These are phyloP conservation scores for Agroathelia rolfsii DNA, from an alignment of 1,284 basidiomycete genomes.

Conservation along the genomic window DNA sequence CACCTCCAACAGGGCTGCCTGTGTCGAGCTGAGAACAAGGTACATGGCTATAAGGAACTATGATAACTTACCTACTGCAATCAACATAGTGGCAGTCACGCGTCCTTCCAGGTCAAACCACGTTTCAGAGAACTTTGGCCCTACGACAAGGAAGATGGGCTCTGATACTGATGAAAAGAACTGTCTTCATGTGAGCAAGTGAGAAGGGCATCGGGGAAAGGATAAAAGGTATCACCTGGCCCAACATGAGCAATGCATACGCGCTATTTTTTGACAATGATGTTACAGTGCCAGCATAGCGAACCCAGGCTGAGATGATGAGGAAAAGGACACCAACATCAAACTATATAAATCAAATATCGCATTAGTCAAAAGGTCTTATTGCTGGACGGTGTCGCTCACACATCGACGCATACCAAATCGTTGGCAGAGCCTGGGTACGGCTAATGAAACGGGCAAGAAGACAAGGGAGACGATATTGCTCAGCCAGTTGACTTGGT, in stretches of 20 bases:
- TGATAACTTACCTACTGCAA: constrained; percentile 49
- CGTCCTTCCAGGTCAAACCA: constrained; percentile 70
- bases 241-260: constrained; percentile 56
- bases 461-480: constrained; percentile 55
- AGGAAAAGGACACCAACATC: constrained; percentile 42
- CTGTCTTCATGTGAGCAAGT: constrained; percentile 20
- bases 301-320: constrained; percentile 60
- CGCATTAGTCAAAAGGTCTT: constrained; percentile 1
- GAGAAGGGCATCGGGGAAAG: constrained; percentile 1
- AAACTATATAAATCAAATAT: constrained; percentile 26
- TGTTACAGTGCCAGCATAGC: constrained; percentile 56
- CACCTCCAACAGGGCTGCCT: constrained; percentile 63
- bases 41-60: background rate
- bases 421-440: constrained; percentile 45
- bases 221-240: constrained; percentile 42
- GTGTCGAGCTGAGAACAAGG: constrained; percentile 4
- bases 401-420: constrained; percentile 55
- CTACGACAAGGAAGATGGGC: constrained; percentile 60
- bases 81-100: constrained; percentile 71
- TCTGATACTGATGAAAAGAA: constrained; percentile 45
- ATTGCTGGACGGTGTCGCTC: constrained; percentile 16
- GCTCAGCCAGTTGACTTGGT: constrained; percentile 69
- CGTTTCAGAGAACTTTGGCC: constrained; percentile 61
- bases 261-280: constrained; percentile 37
- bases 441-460: constrained; percentile 46